phyloP scores from a whole-genome alignment of 208 protist genomes.

The Trypanosoma rangeli region DNA sequence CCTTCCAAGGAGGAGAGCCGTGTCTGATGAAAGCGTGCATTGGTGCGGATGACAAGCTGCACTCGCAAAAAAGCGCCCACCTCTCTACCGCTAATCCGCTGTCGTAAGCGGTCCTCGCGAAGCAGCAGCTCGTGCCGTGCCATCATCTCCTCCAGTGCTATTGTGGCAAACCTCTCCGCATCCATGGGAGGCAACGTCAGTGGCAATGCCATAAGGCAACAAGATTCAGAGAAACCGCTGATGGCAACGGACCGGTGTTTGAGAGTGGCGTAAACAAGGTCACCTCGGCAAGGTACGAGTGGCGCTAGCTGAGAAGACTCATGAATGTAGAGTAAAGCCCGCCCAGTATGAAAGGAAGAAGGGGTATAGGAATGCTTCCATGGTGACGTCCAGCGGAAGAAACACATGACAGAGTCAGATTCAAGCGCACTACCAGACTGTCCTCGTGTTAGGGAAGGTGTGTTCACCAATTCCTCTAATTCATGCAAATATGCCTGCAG shows the following conservation, averaged over 20 bases:
- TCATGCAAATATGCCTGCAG: neutral
- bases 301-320: neutral
- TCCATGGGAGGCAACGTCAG: neutral
- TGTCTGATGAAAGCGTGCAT: slow-evolving; percentile 7
- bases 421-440: neutral
- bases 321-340: slow-evolving; percentile 9
- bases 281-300: slow-evolving; percentile 15
- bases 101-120: slow-evolving; percentile 15
- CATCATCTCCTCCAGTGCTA: slow-evolving; percentile 27
- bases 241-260: neutral
- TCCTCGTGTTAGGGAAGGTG: neutral
- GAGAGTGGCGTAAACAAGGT: slow-evolving; percentile 20
- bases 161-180: neutral
- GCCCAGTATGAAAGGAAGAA: neutral
- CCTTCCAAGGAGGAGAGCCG: neutral
- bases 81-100: slow-evolving; percentile 25
- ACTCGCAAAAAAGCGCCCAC: slow-evolving; percentile 26
- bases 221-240: neutral
- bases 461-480: slow-evolving; percentile 1
- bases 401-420: neutral
- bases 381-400: neutral
- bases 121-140: slow-evolving; percentile 19
- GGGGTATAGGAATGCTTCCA: neutral
- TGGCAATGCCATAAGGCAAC: neutral
- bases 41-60: slow-evolving; percentile 4